Evolutionary conservation across 805 yeast genomes (phyloP).

Genomic region (Cyberlindnera petersonii): DNA sequence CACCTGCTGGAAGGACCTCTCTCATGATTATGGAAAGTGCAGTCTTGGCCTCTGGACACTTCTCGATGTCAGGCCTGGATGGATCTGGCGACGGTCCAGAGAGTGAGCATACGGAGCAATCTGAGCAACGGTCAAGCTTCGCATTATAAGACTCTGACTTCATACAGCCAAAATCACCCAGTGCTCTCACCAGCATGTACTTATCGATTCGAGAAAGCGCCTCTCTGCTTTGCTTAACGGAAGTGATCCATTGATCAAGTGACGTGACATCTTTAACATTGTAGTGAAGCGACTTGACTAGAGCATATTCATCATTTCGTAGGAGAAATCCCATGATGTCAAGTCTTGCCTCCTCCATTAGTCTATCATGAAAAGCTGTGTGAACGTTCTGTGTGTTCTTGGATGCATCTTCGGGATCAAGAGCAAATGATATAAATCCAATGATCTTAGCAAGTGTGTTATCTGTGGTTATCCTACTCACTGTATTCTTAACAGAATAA

Average conservation of each 20-base stretch:
- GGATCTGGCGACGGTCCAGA: conserved; percentile 20
- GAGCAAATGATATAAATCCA: conserved; percentile 9
- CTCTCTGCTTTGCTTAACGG: conserved; percentile 1
- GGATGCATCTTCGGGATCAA: conserved; percentile 1
- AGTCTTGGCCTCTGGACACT: conserved; percentile 16
- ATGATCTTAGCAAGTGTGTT: conserved; percentile 13
- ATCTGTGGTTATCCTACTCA: conserved; percentile 2
- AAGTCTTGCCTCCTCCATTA: conserved; percentile 19
- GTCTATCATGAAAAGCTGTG: conserved; percentile 15
- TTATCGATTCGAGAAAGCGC: conserved; percentile 5
- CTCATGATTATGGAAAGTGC: conserved; percentile 5
- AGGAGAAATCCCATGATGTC: conserved; percentile 6
- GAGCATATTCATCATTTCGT: neutral
- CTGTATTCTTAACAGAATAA: conserved; percentile 2
- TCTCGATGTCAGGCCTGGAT: too few species aligned
- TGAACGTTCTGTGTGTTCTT: conserved; percentile 2
- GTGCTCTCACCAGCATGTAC: conserved; percentile 30
- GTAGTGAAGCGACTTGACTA: neutral
- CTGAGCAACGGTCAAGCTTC: neutral
- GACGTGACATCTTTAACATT: neutral
- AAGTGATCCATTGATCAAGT: conserved; percentile 10
- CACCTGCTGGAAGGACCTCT: conserved; percentile 4
- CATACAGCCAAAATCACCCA: conserved; percentile 40
- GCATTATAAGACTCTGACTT: conserved; percentile 28
- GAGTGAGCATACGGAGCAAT: conserved; percentile 4